These are phyloP conservation scores for Harringtonia aguacate DNA, from an alignment of 2,329 filamentous ascomycete species.

Conservation along the genomic window DNA sequence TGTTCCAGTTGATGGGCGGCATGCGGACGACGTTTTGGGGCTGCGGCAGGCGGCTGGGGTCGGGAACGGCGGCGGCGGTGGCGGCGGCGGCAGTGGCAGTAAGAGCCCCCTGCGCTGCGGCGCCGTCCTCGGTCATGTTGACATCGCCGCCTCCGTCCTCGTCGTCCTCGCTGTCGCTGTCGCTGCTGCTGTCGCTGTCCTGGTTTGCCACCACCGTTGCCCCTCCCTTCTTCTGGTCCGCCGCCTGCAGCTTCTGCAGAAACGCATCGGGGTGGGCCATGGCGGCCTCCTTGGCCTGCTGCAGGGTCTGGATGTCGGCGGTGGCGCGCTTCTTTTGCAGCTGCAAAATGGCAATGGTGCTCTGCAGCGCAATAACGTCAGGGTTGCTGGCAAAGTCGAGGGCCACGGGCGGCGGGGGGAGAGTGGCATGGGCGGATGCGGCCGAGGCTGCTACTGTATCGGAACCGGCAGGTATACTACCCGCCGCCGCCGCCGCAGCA, in stretches of 20 bases:
- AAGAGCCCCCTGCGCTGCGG: too few species aligned
- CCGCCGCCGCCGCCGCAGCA: neutral
- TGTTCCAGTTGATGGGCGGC: constrained; percentile 88
- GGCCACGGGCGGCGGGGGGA: constrained; percentile 37
- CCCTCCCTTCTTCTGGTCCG: constrained; percentile 15
- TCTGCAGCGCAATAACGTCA: constrained; percentile 78
- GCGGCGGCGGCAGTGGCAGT: neutral
- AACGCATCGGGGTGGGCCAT: constrained; percentile 63
- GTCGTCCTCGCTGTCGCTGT: constrained; percentile 11
- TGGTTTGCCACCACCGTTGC: neutral
- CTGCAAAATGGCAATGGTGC: constrained; percentile 77
- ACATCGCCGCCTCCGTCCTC: constrained; percentile 19
- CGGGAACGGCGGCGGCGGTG: neutral
- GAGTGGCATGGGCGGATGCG: neutral
- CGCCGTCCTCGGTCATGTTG: constrained; percentile 18
- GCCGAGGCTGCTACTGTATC: neutral
- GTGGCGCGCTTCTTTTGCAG: constrained; percentile 71
- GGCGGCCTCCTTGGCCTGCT: constrained; percentile 59
- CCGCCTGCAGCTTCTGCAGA: constrained; percentile 46
- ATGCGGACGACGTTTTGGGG: constrained; percentile 76
- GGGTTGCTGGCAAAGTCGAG: constrained; percentile 58
- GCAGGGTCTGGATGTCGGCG: constrained; percentile 62
- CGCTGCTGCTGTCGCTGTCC: neutral
- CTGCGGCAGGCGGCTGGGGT: constrained; percentile 46
- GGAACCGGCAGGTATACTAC: too few species aligned